Evolutionary conservation across 768 basidiomycete species (phyloP), one percentile per base, ranked within the genome.

Genomic region (Phlebiopsis gigantea): DNA sequence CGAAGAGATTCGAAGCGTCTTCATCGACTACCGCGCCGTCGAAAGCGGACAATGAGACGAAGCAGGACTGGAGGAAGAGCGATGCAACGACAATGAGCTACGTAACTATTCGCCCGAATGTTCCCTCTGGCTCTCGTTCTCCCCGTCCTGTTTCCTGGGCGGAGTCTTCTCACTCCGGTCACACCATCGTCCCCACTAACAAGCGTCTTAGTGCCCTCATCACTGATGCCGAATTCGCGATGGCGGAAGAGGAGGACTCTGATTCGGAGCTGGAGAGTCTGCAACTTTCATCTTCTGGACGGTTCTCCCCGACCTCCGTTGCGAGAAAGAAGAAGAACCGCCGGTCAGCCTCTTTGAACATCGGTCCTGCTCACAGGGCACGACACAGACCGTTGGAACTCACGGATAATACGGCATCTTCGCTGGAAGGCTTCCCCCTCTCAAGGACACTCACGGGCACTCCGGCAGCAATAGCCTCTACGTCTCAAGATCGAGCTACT

Each of bases 21-120:
- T 19, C 25, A 19, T 44, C 46, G 4, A 29, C 28, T 8, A 17
- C 25, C 26, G 4, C 21, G 29, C 51, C 45, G 58, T 28, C 43
- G 30, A 49, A 58, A 57, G 31, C 60, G 19, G 70, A 67, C 22
- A 76, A 74, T 58, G 74, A 75, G 57, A 63, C 66, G 64, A 90
- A 86, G 73, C 89, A 91, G 60, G 75, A 77, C 29, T 87, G 88
- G 85, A 74, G 89, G 64, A 88, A 87, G 72, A 90, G 88, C 62
- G 89, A 92, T 69, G 84, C 89, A 5, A 90, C 88, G n/a, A 81
- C 85, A 66, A 66, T 66, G 31, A 85, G 87, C 64, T 83, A 85
- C 65, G 80, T 80, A 60, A 90, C 88, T 19, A 80, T 88, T 55
- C 80, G 87, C 28, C 80, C 84, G 31, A 66, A 69, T 15, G 75